These are phyloP conservation scores for Trametes sp. DNA, from an alignment of 1,284 basidiomycete species.

Conservation along the genomic window DNA sequence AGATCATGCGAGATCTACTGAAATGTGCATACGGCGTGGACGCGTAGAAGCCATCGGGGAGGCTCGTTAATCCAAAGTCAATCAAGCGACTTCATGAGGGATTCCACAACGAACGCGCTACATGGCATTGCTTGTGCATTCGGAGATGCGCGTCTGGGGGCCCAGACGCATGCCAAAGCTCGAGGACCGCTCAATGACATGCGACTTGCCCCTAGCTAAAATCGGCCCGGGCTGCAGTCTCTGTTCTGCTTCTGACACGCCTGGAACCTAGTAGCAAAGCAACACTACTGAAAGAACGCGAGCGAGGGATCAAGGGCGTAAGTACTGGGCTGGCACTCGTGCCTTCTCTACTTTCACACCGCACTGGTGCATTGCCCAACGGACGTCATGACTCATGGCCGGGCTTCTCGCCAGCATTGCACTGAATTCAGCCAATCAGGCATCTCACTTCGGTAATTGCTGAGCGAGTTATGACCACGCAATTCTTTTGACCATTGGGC, in stretches of 20 bases:
- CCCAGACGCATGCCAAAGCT: background rate
- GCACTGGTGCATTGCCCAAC: background rate
- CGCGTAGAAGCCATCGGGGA: conserved; percentile 8
- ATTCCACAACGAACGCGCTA: conserved; percentile 6
- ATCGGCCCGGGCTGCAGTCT: background rate
- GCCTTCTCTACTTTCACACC: background rate
- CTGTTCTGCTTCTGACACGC: background rate
- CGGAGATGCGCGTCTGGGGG: background rate
- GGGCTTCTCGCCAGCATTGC: background rate
- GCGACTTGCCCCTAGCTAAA: background rate
- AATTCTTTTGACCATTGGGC: background rate
- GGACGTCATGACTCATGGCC: background rate
- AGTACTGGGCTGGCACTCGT: background rate
- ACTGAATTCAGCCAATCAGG: background rate
- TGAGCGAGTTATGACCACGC: background rate
- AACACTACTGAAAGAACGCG: background rate
- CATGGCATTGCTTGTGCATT: background rate
- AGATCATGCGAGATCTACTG: conserved; percentile 21
- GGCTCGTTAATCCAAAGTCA: conserved; percentile 19
- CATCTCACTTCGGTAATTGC: background rate
- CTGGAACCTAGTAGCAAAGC: background rate
- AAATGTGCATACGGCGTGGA: conserved; percentile 16
- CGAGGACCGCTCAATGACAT: background rate
- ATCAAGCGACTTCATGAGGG: conserved; percentile 26
- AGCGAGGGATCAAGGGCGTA: background rate